Percentiles rank a stretch among this genome's conserved stretches.
Conservation (phyloP, 441 rosid genomes). For the Populus hybrid region DNA sequence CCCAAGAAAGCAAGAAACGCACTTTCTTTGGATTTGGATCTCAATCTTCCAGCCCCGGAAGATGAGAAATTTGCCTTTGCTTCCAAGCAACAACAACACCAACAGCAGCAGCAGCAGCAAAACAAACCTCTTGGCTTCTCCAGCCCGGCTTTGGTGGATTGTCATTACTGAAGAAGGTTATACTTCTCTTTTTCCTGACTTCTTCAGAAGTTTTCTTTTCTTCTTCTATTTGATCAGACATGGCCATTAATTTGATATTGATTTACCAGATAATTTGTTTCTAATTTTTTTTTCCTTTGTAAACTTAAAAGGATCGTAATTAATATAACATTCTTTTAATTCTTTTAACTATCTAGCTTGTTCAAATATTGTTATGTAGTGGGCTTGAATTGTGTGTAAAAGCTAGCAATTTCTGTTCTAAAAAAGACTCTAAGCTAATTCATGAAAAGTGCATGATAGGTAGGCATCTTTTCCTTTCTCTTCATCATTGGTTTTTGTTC, state of each 20-base stretch:
- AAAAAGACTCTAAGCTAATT: constrained; percentile 2
- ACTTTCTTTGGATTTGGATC: constrained; percentile 82
- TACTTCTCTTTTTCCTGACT: background rate
- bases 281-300: background rate
- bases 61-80: constrained; percentile 57
- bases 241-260: background rate
- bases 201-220: background rate
- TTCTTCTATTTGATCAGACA: background rate
- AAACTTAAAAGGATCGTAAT: constrained; percentile 12
- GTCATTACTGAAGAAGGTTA: constrained; percentile 63
- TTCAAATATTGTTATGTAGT: background rate
- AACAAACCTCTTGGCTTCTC: constrained; percentile 52
- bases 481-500: constrained; percentile 12
- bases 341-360: background rate
- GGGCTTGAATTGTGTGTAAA: constrained; percentile 7
- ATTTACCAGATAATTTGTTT: background rate
- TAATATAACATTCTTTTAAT: constrained; percentile 20
- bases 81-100: constrained; percentile 48
- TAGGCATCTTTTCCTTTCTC: constrained; percentile 17
- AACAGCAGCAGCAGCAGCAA: constrained; percentile 23
- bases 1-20: constrained; percentile 43
- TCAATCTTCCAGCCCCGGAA: constrained; percentile 90
- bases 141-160: constrained; percentile 79
- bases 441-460: constrained; percentile 23
- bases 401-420: constrained; percentile 8